Base-by-base conservation (phyloP, 2,329 filamentous ascomycete genomes). In the Neurospora crassa region DNA sequence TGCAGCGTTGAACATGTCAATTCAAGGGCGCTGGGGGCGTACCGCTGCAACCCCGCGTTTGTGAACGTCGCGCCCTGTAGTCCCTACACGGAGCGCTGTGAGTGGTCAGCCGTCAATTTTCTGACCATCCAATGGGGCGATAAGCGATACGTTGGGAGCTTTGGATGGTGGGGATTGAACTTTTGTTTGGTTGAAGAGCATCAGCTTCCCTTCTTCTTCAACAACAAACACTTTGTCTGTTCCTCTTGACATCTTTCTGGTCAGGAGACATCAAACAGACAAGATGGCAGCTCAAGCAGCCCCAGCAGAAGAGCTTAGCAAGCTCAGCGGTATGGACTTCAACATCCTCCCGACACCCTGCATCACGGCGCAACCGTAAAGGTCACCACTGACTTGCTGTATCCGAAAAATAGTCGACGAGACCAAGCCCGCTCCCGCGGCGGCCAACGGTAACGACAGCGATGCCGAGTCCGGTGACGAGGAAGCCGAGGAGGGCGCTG, bases 391-490 rank as follows among this genome's bases (percentile, higher is more conserved):
- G 37, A 71, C 40, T 24, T 12, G 5, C 16, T 16, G 16, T 24
- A 34, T 18, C 8, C 69, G 18, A 10, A 40, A 69, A 40, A 71
- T 74, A 84, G 82, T 84, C 77, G 79, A 79, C 75, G 81, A 83
- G 71, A 78, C 75, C 75, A 81, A 83, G 76, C 72, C 74, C 42
- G 79, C 67, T 16, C 69, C 71, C n/a, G 81, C 80, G 67, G 79
- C 80, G 45, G 78, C 79, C 73, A 80, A 80, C 73, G 80, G 78
- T 70, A 81, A 81, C 70, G 83, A 85, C 63, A 82, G 81, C 73
- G 84, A 85, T 71, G 53, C 53, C 53, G 84, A 86, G 70, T 86
- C 84, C n/a, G 85, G 85, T 37, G 85, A 87, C 68, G 86, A 87
- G 11, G 84, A 82, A 3, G 85, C 86, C 24, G 83, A 81, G 20